Base-by-base conservation (phyloP, 495 filamentous ascomycete genomes). In the Aspergillus nidulans region DNA sequence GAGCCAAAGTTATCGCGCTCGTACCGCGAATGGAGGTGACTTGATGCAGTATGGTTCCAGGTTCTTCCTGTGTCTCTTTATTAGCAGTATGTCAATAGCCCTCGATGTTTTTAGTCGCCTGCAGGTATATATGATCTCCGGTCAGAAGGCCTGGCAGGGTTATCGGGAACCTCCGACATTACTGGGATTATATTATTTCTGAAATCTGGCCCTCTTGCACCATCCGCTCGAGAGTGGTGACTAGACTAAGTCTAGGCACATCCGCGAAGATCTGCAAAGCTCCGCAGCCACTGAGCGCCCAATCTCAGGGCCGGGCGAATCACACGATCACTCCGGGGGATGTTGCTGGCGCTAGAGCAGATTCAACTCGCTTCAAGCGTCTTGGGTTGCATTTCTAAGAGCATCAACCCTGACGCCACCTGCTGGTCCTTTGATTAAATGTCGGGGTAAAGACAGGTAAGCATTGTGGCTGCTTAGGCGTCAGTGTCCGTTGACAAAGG, bases 341-440 rank as follows among this genome's bases (percentile, higher is more conserved):
- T 23, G n/a, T 38, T 39, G 24, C 4, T 0, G 26, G 18, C 1
- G n/a, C 51, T 44, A 45, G 18, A 13, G n/a, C n/a, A n/a, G n/a
- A n/a, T n/a, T n/a, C n/a, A 30, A 13, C 2, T 2, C 2, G 7
- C n/a, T 4, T 41, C 6, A 19, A 36, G 49, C 24, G 46, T 51
- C 57, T 59, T 59, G 52, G 52, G 57, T 59, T 55, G 52, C 57
- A 59, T 59, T 34, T 10, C 36, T 54, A 19, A 9, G 9, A n/a
- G n/a, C n/a, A n/a, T n/a, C 19, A 3, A n/a, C 24, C 45, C 38
- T 19, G 49, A n/a, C 48, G 49, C 49, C 12, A 52, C 15, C 1
- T n/a, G 25, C 9, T 43, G 50, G 15, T 15, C 20, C 21, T 49
- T 49, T 28, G 26, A 43, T 45, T 46, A 39, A n/a, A 39, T 8